Percentiles rank a stretch among this genome's conserved stretches.
Conservation (phyloP, 208 protist species). For the Trypanosoma boissoni region DNA sequence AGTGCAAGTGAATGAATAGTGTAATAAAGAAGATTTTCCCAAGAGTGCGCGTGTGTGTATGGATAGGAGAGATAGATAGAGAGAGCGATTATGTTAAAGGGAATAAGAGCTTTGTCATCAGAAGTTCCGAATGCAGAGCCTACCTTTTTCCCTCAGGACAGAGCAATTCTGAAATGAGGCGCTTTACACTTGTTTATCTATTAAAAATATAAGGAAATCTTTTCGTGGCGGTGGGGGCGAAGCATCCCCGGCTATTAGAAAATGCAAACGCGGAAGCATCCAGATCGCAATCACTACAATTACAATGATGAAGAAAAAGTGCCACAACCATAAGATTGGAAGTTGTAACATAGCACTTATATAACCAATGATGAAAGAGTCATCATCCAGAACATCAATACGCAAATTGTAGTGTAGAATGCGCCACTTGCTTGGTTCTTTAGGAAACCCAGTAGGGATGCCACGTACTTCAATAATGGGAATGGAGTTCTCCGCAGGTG, state of each 20-base stretch:
- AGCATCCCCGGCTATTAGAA: background rate
- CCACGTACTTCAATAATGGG: conserved; percentile 18
- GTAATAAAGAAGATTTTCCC: too few species aligned
- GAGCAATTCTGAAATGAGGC: background rate
- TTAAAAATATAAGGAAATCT: conserved; percentile 22
- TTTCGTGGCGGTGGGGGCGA: conserved; percentile 1
- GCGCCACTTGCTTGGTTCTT: conserved; percentile 12
- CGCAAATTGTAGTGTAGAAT: conserved; percentile 17
- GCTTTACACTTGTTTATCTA: background rate
- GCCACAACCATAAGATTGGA: background rate
- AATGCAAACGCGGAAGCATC: conserved; percentile 5
- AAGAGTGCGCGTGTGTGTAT: too few species aligned
- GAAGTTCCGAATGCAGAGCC: background rate
- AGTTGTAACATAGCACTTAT: background rate
- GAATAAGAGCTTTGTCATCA: too few species aligned
- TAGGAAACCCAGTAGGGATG: conserved; percentile 10
- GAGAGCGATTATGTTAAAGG: too few species aligned
- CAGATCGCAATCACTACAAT: background rate
- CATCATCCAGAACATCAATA: conserved; percentile 6
- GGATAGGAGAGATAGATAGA: too few species aligned
- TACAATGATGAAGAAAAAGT: background rate
- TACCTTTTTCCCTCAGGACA: background rate
- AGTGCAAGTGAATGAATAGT: too few species aligned
- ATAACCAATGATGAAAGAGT: background rate
- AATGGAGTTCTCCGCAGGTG: background rate